Evolutionary conservation across 2,329 filamentous ascomycete genomes (phyloP).

Genomic region (Xylogone sp.): DNA sequence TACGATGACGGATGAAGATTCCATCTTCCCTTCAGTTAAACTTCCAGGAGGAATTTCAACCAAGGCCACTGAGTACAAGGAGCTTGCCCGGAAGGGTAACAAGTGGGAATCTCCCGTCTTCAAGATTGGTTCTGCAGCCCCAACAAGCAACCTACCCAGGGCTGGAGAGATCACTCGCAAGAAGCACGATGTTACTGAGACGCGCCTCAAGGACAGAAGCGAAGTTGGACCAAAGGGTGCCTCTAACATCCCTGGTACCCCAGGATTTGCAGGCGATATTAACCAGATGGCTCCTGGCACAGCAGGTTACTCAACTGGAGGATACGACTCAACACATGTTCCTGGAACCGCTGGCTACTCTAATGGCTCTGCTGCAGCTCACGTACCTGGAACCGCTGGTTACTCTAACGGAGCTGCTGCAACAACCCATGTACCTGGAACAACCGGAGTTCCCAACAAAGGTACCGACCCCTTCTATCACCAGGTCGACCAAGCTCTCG

Average conservation of each 20-base stretch:
- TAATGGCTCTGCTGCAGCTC: neutral
- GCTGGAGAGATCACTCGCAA: slow-evolving; percentile 53
- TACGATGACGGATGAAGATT: slow-evolving; percentile 82
- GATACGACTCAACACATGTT: neutral
- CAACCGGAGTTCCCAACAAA: slow-evolving; percentile 25
- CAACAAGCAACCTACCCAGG: slow-evolving; percentile 67
- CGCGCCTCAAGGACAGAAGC: slow-evolving; percentile 21
- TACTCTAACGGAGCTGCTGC: neutral
- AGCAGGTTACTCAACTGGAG: slow-evolving; percentile 6
- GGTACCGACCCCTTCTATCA: slow-evolving; percentile 20
- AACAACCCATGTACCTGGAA: slow-evolving; percentile 15
- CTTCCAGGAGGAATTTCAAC: slow-evolving; percentile 85
- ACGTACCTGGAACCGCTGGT: slow-evolving; percentile 13
- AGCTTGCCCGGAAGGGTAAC: slow-evolving; percentile 82
- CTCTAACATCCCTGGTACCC: neutral
- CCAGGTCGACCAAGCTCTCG: slow-evolving; percentile 24
- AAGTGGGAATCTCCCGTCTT: slow-evolving; percentile 96
- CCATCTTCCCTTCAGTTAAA: slow-evolving; percentile 84
- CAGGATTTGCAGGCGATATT: slow-evolving; percentile 2
- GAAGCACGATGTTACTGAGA: slow-evolving; percentile 22
- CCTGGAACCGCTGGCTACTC: slow-evolving; percentile 14
- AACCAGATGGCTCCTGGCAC: slow-evolving; percentile 7
- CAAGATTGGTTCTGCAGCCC: slow-evolving; percentile 72
- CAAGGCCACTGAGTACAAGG: slow-evolving; percentile 92
- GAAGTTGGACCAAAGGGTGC: slow-evolving; percentile 19